A percentile compares a stretch with the other conserved stretches of the same genome.
Conservation (phyloP, 2,329 filamentous ascomycete species). For the Colletotrichum sp. region DNA sequence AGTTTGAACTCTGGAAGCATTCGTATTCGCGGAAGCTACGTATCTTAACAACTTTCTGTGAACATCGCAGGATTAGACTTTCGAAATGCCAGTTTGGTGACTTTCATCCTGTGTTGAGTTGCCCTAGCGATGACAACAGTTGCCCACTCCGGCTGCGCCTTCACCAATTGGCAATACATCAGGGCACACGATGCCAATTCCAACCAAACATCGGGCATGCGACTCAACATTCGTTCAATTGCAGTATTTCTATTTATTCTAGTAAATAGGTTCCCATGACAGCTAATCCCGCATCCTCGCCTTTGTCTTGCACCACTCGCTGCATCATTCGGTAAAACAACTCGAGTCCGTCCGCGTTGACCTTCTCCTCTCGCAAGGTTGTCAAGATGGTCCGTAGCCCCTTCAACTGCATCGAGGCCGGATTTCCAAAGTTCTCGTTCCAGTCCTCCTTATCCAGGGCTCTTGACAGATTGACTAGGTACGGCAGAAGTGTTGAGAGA, state of each 20-base stretch:
- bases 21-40: neutral
- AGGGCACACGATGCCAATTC: neutral
- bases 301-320: constrained; percentile 19
- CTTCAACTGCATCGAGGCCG: constrained; percentile 28
- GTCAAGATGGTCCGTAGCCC: constrained; percentile 27
- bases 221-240: no score
- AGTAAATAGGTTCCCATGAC: neutral
- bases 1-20: neutral
- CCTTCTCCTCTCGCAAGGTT: constrained; percentile 27
- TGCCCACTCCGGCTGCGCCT: neutral
- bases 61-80: neutral
- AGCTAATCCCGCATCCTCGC: constrained; percentile 2
- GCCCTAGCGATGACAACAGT: neutral
- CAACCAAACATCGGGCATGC: neutral
- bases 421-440: constrained; percentile 28
- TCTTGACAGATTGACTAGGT: constrained; percentile 24
- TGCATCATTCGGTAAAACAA: constrained; percentile 11
- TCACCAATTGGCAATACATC: neutral
- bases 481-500: constrained; percentile 28
- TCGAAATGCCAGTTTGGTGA: neutral
- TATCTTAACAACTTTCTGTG: neutral
- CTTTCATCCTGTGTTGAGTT: neutral
- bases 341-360: constrained; percentile 14
- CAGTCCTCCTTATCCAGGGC: constrained; percentile 26
- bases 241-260: neutral